Base-by-base conservation (phyloP, 495 filamentous ascomycete genomes). In the Xylaria palmicola region DNA sequence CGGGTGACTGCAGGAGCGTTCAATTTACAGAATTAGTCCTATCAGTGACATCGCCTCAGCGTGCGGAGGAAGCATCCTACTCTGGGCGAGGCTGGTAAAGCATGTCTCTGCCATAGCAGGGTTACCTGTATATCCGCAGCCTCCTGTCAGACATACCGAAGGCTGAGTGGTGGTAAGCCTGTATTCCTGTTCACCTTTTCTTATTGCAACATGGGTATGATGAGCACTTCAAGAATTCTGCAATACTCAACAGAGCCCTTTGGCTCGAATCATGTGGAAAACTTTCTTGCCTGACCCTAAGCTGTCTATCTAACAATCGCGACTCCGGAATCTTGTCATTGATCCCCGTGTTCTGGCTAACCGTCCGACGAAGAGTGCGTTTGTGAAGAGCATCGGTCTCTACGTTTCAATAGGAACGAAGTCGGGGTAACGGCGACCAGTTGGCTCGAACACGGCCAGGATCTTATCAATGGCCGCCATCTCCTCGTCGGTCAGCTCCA, bases 211-310 rank as follows among this genome's bases (percentile, higher is more conserved):
- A 32, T 22, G 20, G 9, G 59, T 22, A 74, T 81, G 80, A 80
- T 80, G 75, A 80, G 15, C 71, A 76, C 67, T 70, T 68, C 62
- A 77, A 76, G 79, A 79, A 79, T 82, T 83, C 81, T 83, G 81
- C 81, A 83, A 83, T 81, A 70, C 79, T 78, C 64, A 83, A 78
- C 66, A 73, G 52, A 63, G 59, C 52, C 63, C 41, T 62, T n/a
- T 30, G 27, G 52, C 58, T 64, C 44, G 56, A 43, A 34, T 57
- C 27, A 68, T 68, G 65, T 59, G 60, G 69, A 72, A 13, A 65
- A 26, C 15, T 62, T 62, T 70, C 66, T 68, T 68, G 64, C 67
- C 68, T 70, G 68, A 65, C 62, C 62, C 51, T 10, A 27, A 29
- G 32, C 34, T 36, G 13, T 27, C n/a, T 36, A 19, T 27, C n/a